Percentiles rank a stretch among this genome's conserved stretches.
phyloP scores from a whole-genome alignment of 73 alveolate genomes.

The Breviolum minutum region DNA sequence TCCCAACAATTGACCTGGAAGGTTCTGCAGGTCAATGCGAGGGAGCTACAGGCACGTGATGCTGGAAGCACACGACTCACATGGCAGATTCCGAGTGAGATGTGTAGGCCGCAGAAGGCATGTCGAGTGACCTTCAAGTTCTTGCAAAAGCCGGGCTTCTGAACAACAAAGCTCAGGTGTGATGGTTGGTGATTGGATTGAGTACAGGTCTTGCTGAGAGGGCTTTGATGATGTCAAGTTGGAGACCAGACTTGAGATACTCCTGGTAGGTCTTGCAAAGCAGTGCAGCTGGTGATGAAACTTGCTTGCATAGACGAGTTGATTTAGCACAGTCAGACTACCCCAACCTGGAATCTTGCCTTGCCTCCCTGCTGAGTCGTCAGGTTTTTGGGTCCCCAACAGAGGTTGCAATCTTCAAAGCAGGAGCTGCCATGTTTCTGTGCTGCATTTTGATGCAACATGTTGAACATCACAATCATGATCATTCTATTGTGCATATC shows the following conservation, averaged over 20 bases:
- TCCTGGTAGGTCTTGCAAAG: neutral
- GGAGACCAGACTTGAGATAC: neutral
- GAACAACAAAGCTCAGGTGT: conserved; percentile 71
- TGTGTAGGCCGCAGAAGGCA: neutral
- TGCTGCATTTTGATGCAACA: neutral
- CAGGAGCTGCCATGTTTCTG: conserved; percentile 50
- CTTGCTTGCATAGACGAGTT: neutral
- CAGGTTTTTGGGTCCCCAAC: conserved; percentile 73
- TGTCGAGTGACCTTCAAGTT: neutral
- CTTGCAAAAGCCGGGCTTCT: conserved; percentile 44
- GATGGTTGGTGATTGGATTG: neutral
- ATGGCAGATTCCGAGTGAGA: too few species aligned
- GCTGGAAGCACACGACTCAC: too few species aligned
- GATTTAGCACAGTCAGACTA: neutral
- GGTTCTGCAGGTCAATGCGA: conserved; percentile 8
- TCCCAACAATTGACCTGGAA: neutral
- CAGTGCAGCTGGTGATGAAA: neutral
- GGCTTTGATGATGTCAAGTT: neutral
- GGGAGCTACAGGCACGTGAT: conserved; percentile 23
- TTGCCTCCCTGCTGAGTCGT: neutral
- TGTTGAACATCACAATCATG: neutral
- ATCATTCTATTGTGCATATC: too few species aligned
- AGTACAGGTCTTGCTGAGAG: neutral
- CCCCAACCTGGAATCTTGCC: neutral
- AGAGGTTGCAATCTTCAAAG: conserved; percentile 65